phyloP scores from a whole-genome alignment of 345 rosid species.

The Clausena lansium region DNA sequence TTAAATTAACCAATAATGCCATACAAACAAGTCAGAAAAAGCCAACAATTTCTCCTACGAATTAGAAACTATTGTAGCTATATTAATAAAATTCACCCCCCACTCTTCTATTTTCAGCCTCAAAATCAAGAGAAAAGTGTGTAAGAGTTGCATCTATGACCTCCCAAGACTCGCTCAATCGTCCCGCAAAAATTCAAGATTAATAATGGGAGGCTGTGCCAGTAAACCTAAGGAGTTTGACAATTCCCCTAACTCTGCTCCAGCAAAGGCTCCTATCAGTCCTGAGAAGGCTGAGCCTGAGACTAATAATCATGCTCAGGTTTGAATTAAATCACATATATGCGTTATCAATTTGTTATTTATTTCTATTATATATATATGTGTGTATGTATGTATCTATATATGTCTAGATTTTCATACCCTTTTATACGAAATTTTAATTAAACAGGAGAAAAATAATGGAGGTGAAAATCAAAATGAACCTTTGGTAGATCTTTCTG shows the following conservation, averaged over 20 bases:
- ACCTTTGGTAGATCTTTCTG: slow-evolving; percentile 39
- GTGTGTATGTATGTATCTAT: background rate
- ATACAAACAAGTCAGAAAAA: background rate
- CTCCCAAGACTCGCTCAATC: slow-evolving; percentile 13
- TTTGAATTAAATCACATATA: background rate
- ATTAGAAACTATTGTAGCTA: slow-evolving; percentile 12
- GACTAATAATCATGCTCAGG: slow-evolving; percentile 23
- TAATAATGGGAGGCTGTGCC: slow-evolving; percentile 57
- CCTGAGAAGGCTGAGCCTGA: slow-evolving; percentile 26
- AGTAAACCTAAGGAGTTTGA: slow-evolving; percentile 48
- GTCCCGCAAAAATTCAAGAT: background rate
- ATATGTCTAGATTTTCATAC: too few relatives aligned
- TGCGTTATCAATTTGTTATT: background rate
- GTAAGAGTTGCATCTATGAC: background rate
- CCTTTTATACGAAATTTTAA: too few relatives aligned
- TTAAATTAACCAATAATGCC: background rate
- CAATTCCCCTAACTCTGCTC: background rate
- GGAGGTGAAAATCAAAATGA: slow-evolving; percentile 31
- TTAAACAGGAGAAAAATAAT: slow-evolving; percentile 24
- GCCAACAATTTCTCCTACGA: slow-evolving; percentile 13
- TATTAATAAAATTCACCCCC: slow-evolving; percentile 5
- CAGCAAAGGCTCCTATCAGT: slow-evolving; percentile 24
- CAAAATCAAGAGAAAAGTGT: background rate
- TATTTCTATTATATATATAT: background rate
- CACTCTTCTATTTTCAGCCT: slow-evolving; percentile 5